Evolutionary conservation across 1,284 basidiomycete species (phyloP), one percentile per base, ranked within the genome.

Genomic region (Rhodotorula sp.): DNA sequence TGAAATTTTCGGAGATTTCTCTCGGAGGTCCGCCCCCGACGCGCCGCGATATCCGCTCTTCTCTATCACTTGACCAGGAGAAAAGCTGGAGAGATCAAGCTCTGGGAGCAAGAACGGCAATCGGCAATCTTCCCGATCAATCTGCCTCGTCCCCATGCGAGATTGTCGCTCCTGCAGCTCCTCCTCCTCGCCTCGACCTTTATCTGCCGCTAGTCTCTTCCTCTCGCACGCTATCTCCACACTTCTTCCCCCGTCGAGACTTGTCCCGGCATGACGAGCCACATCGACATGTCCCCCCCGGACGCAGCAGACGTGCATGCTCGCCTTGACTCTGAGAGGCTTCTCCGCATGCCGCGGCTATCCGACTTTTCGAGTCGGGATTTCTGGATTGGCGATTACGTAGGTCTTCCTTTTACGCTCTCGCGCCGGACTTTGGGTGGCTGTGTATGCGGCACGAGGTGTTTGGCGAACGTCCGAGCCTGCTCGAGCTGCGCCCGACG

Each of bases 301-400:
- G 33, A 49, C 7, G 33, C 48, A 20, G 26, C 58, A 20, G 58
- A 51, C 37, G 10, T 18, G 42, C 17, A n/a, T 29, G 53, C n/a
- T 10, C 53, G 53, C 26, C 53, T 54, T 17, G 26, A 54, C 53
- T 54, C 53, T 29, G 45, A 58, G 18, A 46, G n/a, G 17, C 45
- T 58, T 26, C 49, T 49, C 55, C 46, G 68, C 51, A 48, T 45
- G 44, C 26, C 56, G 55, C 42, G 26, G 4, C 56, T 44, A 14
- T 33, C 56, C 22, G 59, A 69, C 30, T n/a, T 61, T 24, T 48
- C 24, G 20, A 60, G 60, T 8, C 20, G 33, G 6, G n/a, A 10
- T 15, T 63, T 66, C 45, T 70, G 68, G 68, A 24, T 70, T 24
- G 68, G 68, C 20, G 42, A 66, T 45, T 70, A 66, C 37, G 68